Percentiles rank a stretch among this genome's conserved stretches.
Evolutionary conservation across 257 asterid genomes (phyloP).

Genomic region (Echites panduratus): DNA sequence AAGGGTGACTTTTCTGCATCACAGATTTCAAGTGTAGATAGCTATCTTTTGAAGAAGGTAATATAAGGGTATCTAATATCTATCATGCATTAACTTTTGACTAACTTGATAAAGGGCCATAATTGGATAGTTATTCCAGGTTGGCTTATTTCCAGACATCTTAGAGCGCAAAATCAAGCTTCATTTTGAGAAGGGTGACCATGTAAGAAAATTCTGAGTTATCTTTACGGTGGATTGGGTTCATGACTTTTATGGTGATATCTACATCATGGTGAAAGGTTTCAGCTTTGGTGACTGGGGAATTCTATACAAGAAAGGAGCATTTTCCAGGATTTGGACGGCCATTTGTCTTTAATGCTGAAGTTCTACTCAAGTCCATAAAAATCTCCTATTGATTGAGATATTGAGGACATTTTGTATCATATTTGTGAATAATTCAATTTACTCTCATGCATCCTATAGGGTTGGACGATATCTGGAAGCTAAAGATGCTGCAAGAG

Average conservation of each 20-base stretch:
- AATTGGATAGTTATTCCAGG: slow-evolving; percentile 33
- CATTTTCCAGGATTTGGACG: slow-evolving; percentile 98
- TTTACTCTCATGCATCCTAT: slow-evolving; percentile 2
- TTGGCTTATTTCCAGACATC: slow-evolving; percentile 89
- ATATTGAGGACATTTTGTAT: not conserved
- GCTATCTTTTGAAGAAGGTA: slow-evolving; percentile 73
- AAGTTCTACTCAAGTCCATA: slow-evolving; percentile 72
- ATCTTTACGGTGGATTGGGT: slow-evolving; percentile 24
- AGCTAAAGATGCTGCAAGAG: slow-evolving; percentile 95
- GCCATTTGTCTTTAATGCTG: slow-evolving; percentile 76
- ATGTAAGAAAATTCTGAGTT: slow-evolving; percentile 41
- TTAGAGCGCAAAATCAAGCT: slow-evolving; percentile 65
- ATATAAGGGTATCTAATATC: not conserved
- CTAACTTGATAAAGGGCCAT: slow-evolving; percentile 3
- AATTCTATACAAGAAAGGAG: slow-evolving; percentile 84
- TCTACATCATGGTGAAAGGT: slow-evolving; percentile 60
- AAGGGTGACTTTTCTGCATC: slow-evolving; percentile 83
- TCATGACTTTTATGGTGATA: slow-evolving; percentile 35
- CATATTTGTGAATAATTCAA: slow-evolving; percentile 1
- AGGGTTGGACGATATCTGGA: slow-evolving; percentile 77
- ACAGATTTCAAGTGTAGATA: slow-evolving; percentile 54
- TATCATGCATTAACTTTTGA: not conserved
- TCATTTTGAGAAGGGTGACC: slow-evolving; percentile 86
- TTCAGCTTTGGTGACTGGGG: slow-evolving; percentile 97
- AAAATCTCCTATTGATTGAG: slow-evolving; percentile 12